phyloP scores from a whole-genome alignment of 768 basidiomycete genomes.

The Mycena vitilis region DNA sequence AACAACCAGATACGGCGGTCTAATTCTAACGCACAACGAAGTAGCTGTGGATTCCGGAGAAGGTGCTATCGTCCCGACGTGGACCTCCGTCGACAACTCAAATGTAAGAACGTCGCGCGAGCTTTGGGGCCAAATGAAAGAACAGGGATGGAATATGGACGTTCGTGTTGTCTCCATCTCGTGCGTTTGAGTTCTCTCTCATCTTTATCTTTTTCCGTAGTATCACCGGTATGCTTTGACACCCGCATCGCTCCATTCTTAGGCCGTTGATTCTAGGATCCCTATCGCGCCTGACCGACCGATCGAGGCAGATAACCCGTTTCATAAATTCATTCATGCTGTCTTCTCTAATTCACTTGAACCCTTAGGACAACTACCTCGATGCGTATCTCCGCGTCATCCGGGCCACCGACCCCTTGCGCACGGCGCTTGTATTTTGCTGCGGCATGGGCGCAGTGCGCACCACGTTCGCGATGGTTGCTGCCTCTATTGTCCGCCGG shows the following conservation, averaged over 20 bases:
- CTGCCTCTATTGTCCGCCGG: slow-evolving; percentile 86
- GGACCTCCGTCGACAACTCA: slow-evolving; percentile 87
- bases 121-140: slow-evolving; percentile 83
- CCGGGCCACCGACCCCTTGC: slow-evolving; percentile 79
- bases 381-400: slow-evolving; percentile 92
- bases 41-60: slow-evolving; percentile 72
- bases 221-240: slow-evolving; percentile 73
- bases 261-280: slow-evolving; percentile 61
- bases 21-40: slow-evolving; percentile 95
- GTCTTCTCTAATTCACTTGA: not conserved
- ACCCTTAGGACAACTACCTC: slow-evolving; percentile 86
- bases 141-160: slow-evolving; percentile 93
- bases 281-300: slow-evolving; percentile 95
- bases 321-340: not conserved
- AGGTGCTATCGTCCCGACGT: slow-evolving; percentile 89
- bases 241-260: not conserved
- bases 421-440: slow-evolving; percentile 89
- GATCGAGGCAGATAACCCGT: slow-evolving; percentile 63
- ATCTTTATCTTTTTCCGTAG: slow-evolving; percentile 45
- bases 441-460: slow-evolving; percentile 98
- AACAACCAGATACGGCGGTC: slow-evolving; percentile 78
- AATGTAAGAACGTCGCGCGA: slow-evolving; percentile 92
- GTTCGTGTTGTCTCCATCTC: slow-evolving; percentile 51
- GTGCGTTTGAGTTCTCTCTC: slow-evolving; percentile 28
- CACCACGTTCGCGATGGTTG: slow-evolving; percentile 98